Conservation (phyloP, 2,329 filamentous ascomycete species). For the Aspergillus transmontanensis region DNA sequence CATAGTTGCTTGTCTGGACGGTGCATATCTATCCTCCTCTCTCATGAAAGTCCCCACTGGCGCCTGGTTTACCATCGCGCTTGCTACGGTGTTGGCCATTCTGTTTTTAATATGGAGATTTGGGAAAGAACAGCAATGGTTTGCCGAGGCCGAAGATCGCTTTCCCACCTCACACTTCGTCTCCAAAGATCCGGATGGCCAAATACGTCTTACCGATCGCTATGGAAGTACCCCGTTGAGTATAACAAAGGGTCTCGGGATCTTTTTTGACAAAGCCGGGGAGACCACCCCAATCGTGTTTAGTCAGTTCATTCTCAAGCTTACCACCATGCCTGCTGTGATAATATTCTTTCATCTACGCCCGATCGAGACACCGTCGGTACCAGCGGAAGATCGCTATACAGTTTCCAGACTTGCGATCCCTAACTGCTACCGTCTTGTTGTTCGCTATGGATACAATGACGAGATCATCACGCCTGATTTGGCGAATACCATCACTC, state of each 20-base stretch:
- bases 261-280: constrained; percentile 79
- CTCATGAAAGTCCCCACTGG: constrained; percentile 74
- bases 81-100: constrained; percentile 63
- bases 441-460: constrained; percentile 72
- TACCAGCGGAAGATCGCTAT: constrained; percentile 54
- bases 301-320: constrained; percentile 72
- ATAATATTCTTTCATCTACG: constrained; percentile 76
- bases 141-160: constrained; percentile 66
- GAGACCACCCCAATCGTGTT: constrained; percentile 67
- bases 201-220: constrained; percentile 6
- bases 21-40: constrained; percentile 69
- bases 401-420: constrained; percentile 45
- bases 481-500: constrained; percentile 61
- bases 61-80: constrained; percentile 74
- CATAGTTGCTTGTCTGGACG: constrained; percentile 50
- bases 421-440: constrained; percentile 68
- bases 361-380: constrained; percentile 61
- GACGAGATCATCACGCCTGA: constrained; percentile 70
- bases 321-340: constrained; percentile 67
- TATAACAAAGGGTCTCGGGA: constrained; percentile 61
- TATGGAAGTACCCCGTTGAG: constrained; percentile 47
- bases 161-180: constrained; percentile 44
- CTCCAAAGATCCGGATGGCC: constrained; percentile 2
- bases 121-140: constrained; percentile 78
- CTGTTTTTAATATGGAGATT: constrained; percentile 77